phyloP scores from a whole-genome alignment of 2,329 filamentous ascomycete genomes.

The Aspergillus ochraceus region DNA sequence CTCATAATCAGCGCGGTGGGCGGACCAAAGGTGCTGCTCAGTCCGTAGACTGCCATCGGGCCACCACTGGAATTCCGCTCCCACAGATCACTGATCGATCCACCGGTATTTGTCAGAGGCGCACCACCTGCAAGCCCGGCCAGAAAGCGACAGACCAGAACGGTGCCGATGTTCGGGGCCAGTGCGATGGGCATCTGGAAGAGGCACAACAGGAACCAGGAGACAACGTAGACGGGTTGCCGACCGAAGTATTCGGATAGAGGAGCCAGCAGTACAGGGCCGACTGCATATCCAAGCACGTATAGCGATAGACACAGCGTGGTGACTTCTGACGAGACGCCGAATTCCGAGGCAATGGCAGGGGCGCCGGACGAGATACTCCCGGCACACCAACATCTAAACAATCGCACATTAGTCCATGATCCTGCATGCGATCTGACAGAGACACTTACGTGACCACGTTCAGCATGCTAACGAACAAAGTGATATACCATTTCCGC shows the following conservation, averaged over 20 bases:
- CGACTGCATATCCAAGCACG: constrained; percentile 30
- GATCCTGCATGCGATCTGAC: neutral
- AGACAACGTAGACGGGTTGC: constrained; percentile 34
- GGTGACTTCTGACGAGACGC: constrained; percentile 30
- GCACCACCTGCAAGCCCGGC: constrained; percentile 32
- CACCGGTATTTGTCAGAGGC: constrained; percentile 35
- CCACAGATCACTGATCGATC: constrained; percentile 34
- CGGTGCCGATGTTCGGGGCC: constrained; percentile 29
- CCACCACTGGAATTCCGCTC: constrained; percentile 30
- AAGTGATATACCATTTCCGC: constrained; percentile 45
- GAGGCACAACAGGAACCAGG: constrained; percentile 32
- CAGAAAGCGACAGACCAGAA: constrained; percentile 31
- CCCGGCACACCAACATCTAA: constrained; percentile 28
- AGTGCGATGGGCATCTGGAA: constrained; percentile 31
- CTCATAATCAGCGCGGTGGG: constrained; percentile 24
- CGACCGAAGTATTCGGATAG: constrained; percentile 39
- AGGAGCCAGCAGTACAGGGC: constrained; percentile 31
- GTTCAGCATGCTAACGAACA: constrained; percentile 39
- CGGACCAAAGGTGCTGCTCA: constrained; percentile 37
- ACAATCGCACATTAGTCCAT: neutral
- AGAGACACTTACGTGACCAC: constrained; percentile 25
- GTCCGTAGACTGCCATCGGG: constrained; percentile 37
- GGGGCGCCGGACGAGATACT: constrained; percentile 30
- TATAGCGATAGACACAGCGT: constrained; percentile 35
- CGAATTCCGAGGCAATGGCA: constrained; percentile 26